These are phyloP conservation scores for Chrysopogon serrulatus DNA, from an alignment of 176 grass and related monocot species.

Conservation along the genomic window DNA sequence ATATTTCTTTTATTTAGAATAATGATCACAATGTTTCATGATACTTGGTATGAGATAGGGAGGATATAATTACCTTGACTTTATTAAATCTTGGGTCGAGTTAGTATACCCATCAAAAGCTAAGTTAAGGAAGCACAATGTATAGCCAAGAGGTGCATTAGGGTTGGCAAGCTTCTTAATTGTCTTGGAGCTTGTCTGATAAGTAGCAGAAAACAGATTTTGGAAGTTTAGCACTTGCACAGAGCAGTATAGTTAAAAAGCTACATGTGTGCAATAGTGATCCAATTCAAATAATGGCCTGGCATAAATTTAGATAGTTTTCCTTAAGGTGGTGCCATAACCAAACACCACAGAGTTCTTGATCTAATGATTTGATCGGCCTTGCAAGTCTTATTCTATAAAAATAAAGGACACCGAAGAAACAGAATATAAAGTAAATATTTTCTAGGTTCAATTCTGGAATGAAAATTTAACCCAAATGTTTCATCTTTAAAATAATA, in stretches of 20 bases:
- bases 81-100: conserved; percentile 96
- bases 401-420: background rate
- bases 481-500: background rate
- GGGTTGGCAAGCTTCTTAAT: conserved; percentile 98
- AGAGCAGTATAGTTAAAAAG: background rate
- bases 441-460: background rate
- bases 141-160: conserved; percentile 90
- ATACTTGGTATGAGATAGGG: background rate
- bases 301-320: background rate
- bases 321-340: background rate
- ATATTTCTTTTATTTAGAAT: background rate
- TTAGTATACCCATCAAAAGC: conserved; percentile 98
- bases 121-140: conserved; percentile 97
- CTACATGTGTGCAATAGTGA: background rate
- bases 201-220: conserved; percentile 17
- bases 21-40: background rate
- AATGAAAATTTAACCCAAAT: background rate
- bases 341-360: background rate
- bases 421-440: background rate
- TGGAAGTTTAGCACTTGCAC: background rate
- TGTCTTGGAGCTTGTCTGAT: conserved; percentile 96
- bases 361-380: background rate
- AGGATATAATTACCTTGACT: conserved; percentile 58
- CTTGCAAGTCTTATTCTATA: background rate
- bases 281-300: background rate